Evolutionary conservation across 228 moss, liverwort and hornwort species (phyloP).

Genomic region (Sphagnum magellanicum): DNA sequence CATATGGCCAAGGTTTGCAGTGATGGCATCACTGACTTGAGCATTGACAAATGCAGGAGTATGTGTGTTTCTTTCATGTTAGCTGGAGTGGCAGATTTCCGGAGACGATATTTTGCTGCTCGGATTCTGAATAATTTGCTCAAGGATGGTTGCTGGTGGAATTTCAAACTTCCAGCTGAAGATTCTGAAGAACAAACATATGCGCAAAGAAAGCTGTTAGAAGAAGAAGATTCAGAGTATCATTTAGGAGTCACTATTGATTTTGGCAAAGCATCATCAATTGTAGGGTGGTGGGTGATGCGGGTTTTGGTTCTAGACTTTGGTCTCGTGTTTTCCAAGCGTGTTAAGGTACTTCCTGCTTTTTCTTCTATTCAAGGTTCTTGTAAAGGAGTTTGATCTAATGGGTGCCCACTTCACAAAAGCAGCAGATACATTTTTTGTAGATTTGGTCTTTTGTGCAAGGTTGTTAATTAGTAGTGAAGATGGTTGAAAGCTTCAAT

Average conservation of each 20-base stretch:
- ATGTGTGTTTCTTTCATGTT: slow-evolving; percentile 82
- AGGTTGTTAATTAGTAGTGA: too few relatives aligned
- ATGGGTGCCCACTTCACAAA: too few relatives aligned
- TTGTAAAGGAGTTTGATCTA: too few relatives aligned
- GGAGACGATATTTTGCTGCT: slow-evolving; percentile 71
- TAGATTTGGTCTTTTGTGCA: too few relatives aligned
- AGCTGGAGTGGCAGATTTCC: slow-evolving; percentile 89
- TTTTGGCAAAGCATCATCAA: slow-evolving; percentile 64
- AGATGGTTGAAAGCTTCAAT: background rate
- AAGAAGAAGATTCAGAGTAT: slow-evolving; percentile 62
- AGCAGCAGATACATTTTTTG: too few relatives aligned
- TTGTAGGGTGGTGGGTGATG: slow-evolving; percentile 87
- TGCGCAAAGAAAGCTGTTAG: slow-evolving; percentile 22
- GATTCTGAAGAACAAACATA: slow-evolving; percentile 14
- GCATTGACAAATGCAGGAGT: slow-evolving; percentile 36
- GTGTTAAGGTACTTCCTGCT: slow-evolving; percentile 58
- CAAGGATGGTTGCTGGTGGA: slow-evolving; percentile 71
- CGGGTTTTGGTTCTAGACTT: slow-evolving; percentile 81
- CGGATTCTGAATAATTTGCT: slow-evolving; percentile 75
- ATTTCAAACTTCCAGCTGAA: slow-evolving; percentile 4
- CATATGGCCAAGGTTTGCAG: too few relatives aligned
- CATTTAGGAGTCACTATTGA: slow-evolving; percentile 83
- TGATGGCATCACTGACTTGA: too few relatives aligned
- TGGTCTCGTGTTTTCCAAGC: slow-evolving; percentile 69
- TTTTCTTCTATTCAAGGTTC: too few relatives aligned